Evolutionary conservation across 495 filamentous ascomycete species (phyloP).

Genomic region (Penicillium chermesinum): DNA sequence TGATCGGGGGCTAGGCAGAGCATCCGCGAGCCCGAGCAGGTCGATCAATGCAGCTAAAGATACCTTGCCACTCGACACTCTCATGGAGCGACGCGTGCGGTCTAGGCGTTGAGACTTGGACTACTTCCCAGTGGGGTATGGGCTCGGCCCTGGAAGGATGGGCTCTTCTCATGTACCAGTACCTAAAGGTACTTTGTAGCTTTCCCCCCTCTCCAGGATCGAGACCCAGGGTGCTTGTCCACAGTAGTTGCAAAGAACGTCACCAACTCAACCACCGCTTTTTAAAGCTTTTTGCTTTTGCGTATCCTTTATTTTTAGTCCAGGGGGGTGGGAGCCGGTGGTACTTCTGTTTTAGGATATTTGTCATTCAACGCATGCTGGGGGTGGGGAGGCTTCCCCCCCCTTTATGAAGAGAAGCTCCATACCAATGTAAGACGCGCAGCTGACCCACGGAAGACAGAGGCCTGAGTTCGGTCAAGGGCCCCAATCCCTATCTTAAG

Average conservation of each 20-base stretch:
- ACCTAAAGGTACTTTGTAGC: neutral
- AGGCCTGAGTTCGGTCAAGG: conserved; percentile 14
- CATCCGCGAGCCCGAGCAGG: conserved; percentile 13
- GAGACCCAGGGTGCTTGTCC: too few species aligned
- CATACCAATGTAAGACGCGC: conserved; percentile 1
- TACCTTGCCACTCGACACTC: conserved; percentile 19
- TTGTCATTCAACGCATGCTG: too few species aligned
- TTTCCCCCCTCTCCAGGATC: too few species aligned
- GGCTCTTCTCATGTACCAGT: neutral
- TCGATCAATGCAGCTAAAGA: conserved; percentile 23
- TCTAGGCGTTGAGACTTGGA: conserved; percentile 18
- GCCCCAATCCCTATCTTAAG: neutral
- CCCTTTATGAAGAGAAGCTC: neutral
- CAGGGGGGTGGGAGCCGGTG: too few species aligned
- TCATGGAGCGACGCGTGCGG: conserved; percentile 6
- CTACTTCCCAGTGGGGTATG: conserved; percentile 1
- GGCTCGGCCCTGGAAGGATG: neutral
- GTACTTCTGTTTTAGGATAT: too few species aligned
- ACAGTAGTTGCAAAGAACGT: too few species aligned
- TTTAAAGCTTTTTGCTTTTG: too few species aligned
- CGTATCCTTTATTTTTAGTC: too few species aligned
- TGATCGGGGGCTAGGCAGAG: conserved; percentile 12
- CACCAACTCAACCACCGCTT: too few species aligned
- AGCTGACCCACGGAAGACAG: conserved; percentile 6
- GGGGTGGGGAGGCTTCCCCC: too few species aligned